These are phyloP conservation scores for Botrytis byssoidea DNA, from an alignment of 2,329 filamentous ascomycete species.

Conservation along the genomic window DNA sequence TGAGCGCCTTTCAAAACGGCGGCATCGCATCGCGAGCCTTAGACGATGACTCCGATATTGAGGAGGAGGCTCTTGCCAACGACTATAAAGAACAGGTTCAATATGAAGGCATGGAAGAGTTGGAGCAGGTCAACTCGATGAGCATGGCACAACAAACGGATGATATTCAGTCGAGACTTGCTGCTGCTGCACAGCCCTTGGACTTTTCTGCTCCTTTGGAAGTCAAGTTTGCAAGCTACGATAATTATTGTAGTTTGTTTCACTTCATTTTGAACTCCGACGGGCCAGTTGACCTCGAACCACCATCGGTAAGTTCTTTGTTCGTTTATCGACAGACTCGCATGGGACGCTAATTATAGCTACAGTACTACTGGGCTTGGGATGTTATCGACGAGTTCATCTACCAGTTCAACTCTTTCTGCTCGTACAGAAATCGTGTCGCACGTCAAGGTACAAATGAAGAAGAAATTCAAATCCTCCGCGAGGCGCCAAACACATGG, in stretches of 20 bases:
- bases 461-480: constrained; percentile 86
- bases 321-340: not conserved
- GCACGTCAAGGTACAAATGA: constrained; percentile 81
- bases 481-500: constrained; percentile 98
- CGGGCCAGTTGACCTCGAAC: constrained; percentile 95
- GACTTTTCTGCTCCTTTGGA: constrained; percentile 96
- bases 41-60: constrained; percentile 86
- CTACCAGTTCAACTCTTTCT: constrained; percentile 99
- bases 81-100: constrained; percentile 97
- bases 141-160: constrained; percentile 73
- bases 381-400: constrained; percentile 99
- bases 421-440: constrained; percentile 89
- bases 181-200: constrained; percentile 87
- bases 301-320: constrained; percentile 75
- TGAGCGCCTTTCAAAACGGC: constrained; percentile 64
- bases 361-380: constrained; percentile 98
- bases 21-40: constrained; percentile 58
- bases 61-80: constrained; percentile 93
- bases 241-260: constrained; percentile 98
- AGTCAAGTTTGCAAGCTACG: constrained; percentile 97
- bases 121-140: constrained; percentile 71
- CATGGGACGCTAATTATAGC: constrained; percentile 28
- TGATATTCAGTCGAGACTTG: constrained; percentile 89
- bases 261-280: constrained; percentile 99
- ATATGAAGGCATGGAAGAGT: constrained; percentile 81